Evolutionary conservation across 106 monocot species (phyloP).

Genomic region (Allium sativum): DNA sequence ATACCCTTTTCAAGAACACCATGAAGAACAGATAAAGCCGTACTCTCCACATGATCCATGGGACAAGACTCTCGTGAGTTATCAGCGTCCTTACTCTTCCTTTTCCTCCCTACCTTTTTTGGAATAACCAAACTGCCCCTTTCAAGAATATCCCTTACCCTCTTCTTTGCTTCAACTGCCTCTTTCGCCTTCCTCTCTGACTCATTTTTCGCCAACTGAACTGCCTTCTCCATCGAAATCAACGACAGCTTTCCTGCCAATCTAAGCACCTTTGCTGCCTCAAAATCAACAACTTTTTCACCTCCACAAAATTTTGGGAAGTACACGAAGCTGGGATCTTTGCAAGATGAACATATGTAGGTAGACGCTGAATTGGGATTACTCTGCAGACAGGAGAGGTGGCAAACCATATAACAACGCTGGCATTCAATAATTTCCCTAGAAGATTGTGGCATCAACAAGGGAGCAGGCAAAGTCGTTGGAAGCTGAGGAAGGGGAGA

Average conservation of each 20-base stretch:
- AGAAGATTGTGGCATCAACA: no score
- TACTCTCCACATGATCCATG: no score
- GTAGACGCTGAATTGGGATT: slow-evolving; percentile 6
- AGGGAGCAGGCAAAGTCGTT: slow-evolving; percentile 13
- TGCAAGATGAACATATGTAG: slow-evolving; percentile 41
- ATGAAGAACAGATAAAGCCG: no score
- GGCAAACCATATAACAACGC: slow-evolving; percentile 37
- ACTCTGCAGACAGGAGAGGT: slow-evolving; percentile 34
- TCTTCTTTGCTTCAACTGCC: slow-evolving; percentile 46
- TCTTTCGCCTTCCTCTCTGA: slow-evolving; percentile 63
- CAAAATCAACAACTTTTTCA: slow-evolving; percentile 7
- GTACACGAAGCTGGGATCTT: slow-evolving; percentile 25
- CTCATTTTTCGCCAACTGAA: slow-evolving; percentile 15
- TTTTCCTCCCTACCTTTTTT: slow-evolving; percentile 17
- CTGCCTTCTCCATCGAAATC: slow-evolving; percentile 41
- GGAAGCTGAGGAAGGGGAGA: background rate
- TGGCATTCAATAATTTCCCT: slow-evolving; percentile 12
- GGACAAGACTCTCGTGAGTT: no score
- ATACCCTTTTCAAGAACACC: no score
- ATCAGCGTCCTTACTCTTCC: background rate
- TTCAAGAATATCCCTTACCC: slow-evolving; percentile 62
- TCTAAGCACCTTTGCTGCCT: slow-evolving; percentile 26
- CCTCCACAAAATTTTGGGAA: slow-evolving; percentile 12
- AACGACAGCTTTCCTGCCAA: slow-evolving; percentile 38
- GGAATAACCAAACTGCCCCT: slow-evolving; percentile 10